These are phyloP conservation scores for Hypoxylon perforatum DNA, from an alignment of 495 filamentous ascomycete species.

Conservation along the genomic window DNA sequence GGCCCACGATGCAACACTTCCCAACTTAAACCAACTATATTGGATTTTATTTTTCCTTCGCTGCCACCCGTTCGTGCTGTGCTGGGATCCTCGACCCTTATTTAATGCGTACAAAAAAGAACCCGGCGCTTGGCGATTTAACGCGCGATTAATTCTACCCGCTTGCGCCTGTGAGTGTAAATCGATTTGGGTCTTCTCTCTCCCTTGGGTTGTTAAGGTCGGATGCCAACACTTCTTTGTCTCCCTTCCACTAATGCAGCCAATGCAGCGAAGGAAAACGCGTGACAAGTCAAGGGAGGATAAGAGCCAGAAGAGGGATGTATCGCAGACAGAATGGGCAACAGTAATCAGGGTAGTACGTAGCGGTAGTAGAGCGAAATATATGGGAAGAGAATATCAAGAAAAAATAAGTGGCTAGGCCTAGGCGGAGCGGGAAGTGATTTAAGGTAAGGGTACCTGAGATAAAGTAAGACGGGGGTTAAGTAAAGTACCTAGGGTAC, in stretches of 20 bases:
- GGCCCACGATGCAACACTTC: conserved; percentile 45
- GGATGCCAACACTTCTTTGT: conserved; percentile 21
- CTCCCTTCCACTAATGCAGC: conserved; percentile 29
- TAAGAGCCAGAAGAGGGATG: conserved; percentile 9
- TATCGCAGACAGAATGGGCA: conserved; percentile 20
- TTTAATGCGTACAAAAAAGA: conserved; percentile 40
- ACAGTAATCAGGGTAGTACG: conserved; percentile 40
- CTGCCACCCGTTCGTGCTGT: conserved; percentile 27
- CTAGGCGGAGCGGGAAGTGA: conserved; percentile 44
- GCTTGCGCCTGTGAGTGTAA: conserved; percentile 53
- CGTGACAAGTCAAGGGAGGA: conserved; percentile 7
- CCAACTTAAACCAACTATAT: conserved; percentile 35
- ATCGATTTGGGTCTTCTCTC: conserved; percentile 19
- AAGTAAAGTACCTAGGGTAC: conserved; percentile 16
- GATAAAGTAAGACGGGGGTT: conserved; percentile 37
- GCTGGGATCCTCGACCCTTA: conserved; percentile 37
- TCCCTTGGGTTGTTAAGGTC: conserved; percentile 17
- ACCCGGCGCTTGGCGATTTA: conserved; percentile 52
- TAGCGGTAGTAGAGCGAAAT: conserved; percentile 32
- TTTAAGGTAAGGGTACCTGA: conserved; percentile 37
- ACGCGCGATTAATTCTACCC: conserved; percentile 58
- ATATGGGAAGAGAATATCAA: conserved; percentile 22
- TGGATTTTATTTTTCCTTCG: conserved; percentile 19
- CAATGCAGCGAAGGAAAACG: conserved; percentile 12
- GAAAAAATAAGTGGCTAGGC: conserved; percentile 38